These are phyloP conservation scores for Fusarium buharicum DNA, from an alignment of 2,329 filamentous ascomycete genomes.

Conservation along the genomic window DNA sequence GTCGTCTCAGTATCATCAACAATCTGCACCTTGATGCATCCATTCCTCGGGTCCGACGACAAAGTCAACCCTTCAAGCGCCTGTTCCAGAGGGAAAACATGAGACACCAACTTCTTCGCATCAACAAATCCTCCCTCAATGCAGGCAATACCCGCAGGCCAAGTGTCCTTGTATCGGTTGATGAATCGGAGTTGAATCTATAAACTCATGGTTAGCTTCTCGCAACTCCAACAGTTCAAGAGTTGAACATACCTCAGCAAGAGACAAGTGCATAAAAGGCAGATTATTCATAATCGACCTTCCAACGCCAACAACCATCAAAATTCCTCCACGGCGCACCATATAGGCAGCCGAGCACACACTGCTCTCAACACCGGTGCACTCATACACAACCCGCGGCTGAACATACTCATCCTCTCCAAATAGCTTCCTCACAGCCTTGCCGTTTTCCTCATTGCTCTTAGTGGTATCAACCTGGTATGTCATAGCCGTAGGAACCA, in stretches of 20 bases:
- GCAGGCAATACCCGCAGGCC: conserved; percentile 72
- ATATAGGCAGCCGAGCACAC: conserved; percentile 68
- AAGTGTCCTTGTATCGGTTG: conserved; percentile 76
- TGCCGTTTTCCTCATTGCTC: conserved; percentile 61
- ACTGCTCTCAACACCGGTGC: conserved; percentile 73
- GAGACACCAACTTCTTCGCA: conserved; percentile 68
- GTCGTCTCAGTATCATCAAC: conserved; percentile 46
- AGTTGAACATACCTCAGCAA: conserved; percentile 62
- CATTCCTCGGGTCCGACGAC: conserved; percentile 49
- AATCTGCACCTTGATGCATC: conserved; percentile 52
- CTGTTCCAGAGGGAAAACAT: conserved; percentile 70
- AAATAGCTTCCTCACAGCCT: conserved; percentile 64
- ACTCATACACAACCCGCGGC: conserved; percentile 70
- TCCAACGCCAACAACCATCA: conserved; percentile 74
- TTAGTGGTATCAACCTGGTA: conserved; percentile 63
- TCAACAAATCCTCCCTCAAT: conserved; percentile 69
- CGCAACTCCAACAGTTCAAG: not conserved
- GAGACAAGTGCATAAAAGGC: conserved; percentile 73
- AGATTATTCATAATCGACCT: conserved; percentile 70
- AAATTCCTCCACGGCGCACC: conserved; percentile 66
- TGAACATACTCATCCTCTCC: conserved; percentile 64
- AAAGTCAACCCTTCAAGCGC: conserved; percentile 61
- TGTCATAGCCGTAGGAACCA: conserved; percentile 64
- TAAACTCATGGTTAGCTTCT: not conserved
- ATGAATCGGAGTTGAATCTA: conserved; percentile 74